These are phyloP conservation scores for Neurospora terricola DNA, from an alignment of 495 filamentous ascomycete genomes.

Conservation along the genomic window DNA sequence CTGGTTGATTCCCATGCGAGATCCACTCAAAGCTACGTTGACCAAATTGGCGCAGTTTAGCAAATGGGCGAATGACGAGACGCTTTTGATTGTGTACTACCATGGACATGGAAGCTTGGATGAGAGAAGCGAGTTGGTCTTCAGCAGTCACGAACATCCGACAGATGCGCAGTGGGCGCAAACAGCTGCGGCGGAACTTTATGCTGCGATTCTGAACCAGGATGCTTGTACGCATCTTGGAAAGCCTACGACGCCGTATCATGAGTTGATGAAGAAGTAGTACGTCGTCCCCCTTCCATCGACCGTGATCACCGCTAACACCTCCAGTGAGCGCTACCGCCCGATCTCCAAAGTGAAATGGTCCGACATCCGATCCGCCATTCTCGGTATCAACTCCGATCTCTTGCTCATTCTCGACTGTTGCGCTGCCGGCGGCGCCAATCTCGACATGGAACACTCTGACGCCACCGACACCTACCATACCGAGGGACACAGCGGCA, in stretches of 20 bases:
- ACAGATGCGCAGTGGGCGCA: slow-evolving; percentile 19
- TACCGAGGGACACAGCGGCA: slow-evolving; percentile 1
- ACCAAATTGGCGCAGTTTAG: slow-evolving; percentile 14
- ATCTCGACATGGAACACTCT: slow-evolving; percentile 3
- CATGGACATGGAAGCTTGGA: slow-evolving; percentile 25
- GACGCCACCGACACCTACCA: slow-evolving; percentile 1
- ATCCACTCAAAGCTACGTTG: slow-evolving; percentile 8
- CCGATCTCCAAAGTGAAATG: slow-evolving; percentile 20
- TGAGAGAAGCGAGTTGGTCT: slow-evolving; percentile 24
- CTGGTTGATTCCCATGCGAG: slow-evolving; percentile 20
- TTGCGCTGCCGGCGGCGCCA: slow-evolving; percentile 25
- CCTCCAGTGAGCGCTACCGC: slow-evolving; percentile 22
- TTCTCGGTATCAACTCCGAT: slow-evolving; percentile 20
- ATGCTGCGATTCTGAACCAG: slow-evolving; percentile 15
- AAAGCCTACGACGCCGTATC: not conserved
- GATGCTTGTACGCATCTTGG: slow-evolving; percentile 9
- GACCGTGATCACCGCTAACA: not conserved
- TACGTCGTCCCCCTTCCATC: slow-evolving; percentile 5
- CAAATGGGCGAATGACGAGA: slow-evolving; percentile 16
- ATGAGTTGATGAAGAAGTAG: slow-evolving; percentile 24
- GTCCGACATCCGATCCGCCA: slow-evolving; percentile 14
- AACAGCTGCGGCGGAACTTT: slow-evolving; percentile 22
- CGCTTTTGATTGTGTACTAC: slow-evolving; percentile 24
- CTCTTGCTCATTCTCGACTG: slow-evolving; percentile 26
- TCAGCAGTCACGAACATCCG: slow-evolving; percentile 28